A percentile compares a stretch with the other conserved stretches of the same genome.
Conservation (phyloP, 352 stramenopile genomes). For the Peronospora farinosa region DNA sequence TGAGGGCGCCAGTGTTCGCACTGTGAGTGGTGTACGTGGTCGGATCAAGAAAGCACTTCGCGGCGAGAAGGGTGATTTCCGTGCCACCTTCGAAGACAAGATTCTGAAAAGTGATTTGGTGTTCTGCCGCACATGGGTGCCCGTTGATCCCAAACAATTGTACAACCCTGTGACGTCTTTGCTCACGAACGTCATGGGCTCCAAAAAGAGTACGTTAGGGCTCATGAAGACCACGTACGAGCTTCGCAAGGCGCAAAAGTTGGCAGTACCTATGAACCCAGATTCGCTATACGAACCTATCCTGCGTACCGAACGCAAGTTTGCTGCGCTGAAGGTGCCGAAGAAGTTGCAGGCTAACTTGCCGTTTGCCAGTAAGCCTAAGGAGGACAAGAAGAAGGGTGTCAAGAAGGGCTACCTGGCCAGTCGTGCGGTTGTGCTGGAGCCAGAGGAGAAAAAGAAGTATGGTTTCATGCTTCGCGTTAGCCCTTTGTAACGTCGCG, state of each 20-base stretch:
- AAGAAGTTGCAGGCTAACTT: slow-evolving; percentile 96
- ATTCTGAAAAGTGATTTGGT: slow-evolving; percentile 98
- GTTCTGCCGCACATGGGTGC: slow-evolving; percentile 98
- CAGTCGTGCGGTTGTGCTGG: slow-evolving; percentile 91
- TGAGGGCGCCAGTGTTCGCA: slow-evolving; percentile 95
- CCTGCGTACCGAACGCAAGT: slow-evolving; percentile 87
- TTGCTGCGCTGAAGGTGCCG: slow-evolving; percentile 91
- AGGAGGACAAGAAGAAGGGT: slow-evolving; percentile 87
- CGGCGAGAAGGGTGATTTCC: slow-evolving; percentile 92
- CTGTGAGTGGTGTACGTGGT: slow-evolving; percentile 97
- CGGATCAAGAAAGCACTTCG: slow-evolving; percentile 95
- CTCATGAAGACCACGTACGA: slow-evolving; percentile 95
- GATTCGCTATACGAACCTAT: slow-evolving; percentile 99
- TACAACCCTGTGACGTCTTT: slow-evolving; percentile 97
- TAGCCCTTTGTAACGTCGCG: slow-evolving; percentile 95
- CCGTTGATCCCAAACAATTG: slow-evolving; percentile 96
- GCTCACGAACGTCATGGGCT: slow-evolving; percentile 43
- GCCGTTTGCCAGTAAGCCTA: slow-evolving; percentile 96
- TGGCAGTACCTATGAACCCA: slow-evolving; percentile 93
- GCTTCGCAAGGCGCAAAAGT: slow-evolving; percentile 91
- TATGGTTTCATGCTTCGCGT: slow-evolving; percentile 96
- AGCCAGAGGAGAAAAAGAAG: slow-evolving; percentile 95
- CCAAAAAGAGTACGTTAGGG: slow-evolving; percentile 41
- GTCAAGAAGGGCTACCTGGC: slow-evolving; percentile 83
- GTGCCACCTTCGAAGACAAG: slow-evolving; percentile 99